phyloP scores from a whole-genome alignment of 176 grass and related monocot species.

The Juncus effusus region DNA sequence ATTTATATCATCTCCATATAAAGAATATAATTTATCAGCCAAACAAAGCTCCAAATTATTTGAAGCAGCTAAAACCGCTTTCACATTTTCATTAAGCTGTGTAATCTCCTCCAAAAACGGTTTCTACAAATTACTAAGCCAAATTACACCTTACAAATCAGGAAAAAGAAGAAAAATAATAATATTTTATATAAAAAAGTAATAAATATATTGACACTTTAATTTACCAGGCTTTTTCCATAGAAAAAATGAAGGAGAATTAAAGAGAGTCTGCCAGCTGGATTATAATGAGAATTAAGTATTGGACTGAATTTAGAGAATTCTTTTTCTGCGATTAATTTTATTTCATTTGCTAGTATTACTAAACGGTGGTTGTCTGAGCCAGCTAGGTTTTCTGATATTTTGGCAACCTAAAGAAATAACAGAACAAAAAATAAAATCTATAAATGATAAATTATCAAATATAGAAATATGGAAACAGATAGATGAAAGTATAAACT shows the following conservation, averaged over 20 bases:
- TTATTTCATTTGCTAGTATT: constrained; percentile 60
- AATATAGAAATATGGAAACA: neutral
- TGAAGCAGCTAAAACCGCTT: constrained; percentile 54
- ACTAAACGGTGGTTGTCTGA: constrained; percentile 50
- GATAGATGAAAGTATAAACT: constrained; percentile 24
- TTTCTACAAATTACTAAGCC: constrained; percentile 46
- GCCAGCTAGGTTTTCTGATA: constrained; percentile 42
- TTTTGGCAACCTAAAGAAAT: constrained; percentile 43
- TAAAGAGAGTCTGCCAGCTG: constrained; percentile 58
- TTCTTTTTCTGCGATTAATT: constrained; percentile 68
- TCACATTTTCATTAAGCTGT: constrained; percentile 41
- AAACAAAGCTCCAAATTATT: constrained; percentile 66
- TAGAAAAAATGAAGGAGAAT: constrained; percentile 62
- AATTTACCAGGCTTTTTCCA: constrained; percentile 72
- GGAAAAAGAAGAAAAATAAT: constrained; percentile 16
- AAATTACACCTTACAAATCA: constrained; percentile 27
- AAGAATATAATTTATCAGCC: constrained; percentile 51
- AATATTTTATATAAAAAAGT: too few relatives aligned
- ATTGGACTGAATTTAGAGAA: constrained; percentile 50
- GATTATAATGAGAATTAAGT: constrained; percentile 54
- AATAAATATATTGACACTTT: too few relatives aligned
- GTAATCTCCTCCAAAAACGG: constrained; percentile 45
- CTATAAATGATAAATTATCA: constrained; percentile 4
- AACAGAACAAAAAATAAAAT: neutral
- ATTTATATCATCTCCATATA: constrained; percentile 34